Evolutionary conservation across 192 early-diverging fungal genomes (phyloP).

Genomic region (Anaeromyces robustus): DNA sequence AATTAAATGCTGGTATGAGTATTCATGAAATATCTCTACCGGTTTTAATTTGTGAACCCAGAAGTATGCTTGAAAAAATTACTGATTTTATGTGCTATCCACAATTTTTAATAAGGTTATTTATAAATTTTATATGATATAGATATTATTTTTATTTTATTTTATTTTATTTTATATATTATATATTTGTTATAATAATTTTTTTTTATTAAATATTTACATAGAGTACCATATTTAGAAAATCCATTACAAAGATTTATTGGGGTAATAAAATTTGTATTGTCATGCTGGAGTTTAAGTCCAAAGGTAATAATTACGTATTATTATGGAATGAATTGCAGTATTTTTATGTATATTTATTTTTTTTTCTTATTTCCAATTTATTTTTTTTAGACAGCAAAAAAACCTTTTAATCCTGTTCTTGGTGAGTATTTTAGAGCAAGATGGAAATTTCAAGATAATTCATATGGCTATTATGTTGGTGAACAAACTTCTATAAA

Average conservation of each 20-base stretch:
- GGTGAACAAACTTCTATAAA: background rate
- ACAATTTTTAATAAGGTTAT: background rate
- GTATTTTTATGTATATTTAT: too few relatives aligned
- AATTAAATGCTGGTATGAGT: background rate
- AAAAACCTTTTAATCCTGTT: background rate
- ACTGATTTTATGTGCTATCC: background rate
- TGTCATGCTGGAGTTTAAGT: background rate
- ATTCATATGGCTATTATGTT: background rate
- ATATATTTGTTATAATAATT: too few relatives aligned
- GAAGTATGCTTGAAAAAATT: background rate
- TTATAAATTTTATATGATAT: too few relatives aligned
- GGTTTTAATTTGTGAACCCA: background rate
- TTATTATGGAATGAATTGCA: too few relatives aligned
- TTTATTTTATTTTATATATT: too few relatives aligned
- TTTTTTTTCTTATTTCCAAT: too few relatives aligned
- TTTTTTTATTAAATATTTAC: too few relatives aligned
- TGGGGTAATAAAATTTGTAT: background rate
- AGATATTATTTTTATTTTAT: too few relatives aligned
- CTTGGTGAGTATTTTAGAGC: background rate
- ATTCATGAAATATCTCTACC: background rate
- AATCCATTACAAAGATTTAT: background rate
- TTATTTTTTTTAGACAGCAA: background rate
- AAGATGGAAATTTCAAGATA: background rate
- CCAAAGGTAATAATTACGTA: background rate
- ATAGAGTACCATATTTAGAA: background rate